A percentile compares a stretch with the other conserved stretches of the same genome.
Evolutionary conservation across 257 asterid genomes (phyloP).

Genomic region (Voacanga thouarsii): DNA sequence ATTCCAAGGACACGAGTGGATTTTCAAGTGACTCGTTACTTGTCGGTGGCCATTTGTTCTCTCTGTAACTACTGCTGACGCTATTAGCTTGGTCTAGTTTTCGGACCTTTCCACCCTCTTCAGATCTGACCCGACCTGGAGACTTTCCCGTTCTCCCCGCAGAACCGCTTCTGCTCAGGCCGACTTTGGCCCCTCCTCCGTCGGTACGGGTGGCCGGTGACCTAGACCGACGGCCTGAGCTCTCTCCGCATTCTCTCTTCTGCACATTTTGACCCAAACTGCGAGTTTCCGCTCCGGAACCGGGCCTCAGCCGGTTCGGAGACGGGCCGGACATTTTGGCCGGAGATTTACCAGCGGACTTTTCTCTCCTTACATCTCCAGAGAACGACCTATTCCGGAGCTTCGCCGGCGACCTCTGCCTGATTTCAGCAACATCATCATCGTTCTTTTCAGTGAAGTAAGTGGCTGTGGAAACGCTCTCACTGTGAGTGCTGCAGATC

Average conservation of each 20-base stretch:
- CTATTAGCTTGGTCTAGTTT: conserved; percentile 27
- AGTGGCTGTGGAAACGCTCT: conserved; percentile 19
- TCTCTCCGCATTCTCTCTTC: conserved; percentile 48
- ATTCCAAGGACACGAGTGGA: conserved; percentile 93
- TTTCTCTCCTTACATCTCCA: conserved; percentile 26
- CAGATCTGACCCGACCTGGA: conserved; percentile 60
- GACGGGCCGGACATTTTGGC: conserved; percentile 48
- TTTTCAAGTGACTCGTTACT: conserved; percentile 69
- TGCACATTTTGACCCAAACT: conserved; percentile 22
- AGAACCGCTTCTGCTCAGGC: conserved; percentile 44
- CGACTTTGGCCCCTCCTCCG: conserved; percentile 23
- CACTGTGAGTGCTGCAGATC: conserved; percentile 33
- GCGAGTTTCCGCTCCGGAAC: conserved; percentile 16
- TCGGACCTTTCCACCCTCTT: conserved; percentile 43
- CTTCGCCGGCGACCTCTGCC: conserved; percentile 54
- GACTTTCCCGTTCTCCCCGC: conserved; percentile 52
- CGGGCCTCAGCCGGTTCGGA: conserved; percentile 43
- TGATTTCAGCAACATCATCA: conserved; percentile 28
- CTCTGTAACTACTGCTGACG: conserved; percentile 11
- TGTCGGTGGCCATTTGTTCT: conserved; percentile 44
- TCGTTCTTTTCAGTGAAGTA: conserved; percentile 30
- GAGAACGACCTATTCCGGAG: conserved; percentile 32
- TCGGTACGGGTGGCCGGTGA: conserved; percentile 60
- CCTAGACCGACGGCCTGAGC: conserved; percentile 59
- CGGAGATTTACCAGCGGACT: conserved; percentile 47